A percentile compares a stretch with the other conserved stretches of the same genome.
Conservation (phyloP, 2,329 filamentous ascomycete species). For the Aciculosporium take region DNA sequence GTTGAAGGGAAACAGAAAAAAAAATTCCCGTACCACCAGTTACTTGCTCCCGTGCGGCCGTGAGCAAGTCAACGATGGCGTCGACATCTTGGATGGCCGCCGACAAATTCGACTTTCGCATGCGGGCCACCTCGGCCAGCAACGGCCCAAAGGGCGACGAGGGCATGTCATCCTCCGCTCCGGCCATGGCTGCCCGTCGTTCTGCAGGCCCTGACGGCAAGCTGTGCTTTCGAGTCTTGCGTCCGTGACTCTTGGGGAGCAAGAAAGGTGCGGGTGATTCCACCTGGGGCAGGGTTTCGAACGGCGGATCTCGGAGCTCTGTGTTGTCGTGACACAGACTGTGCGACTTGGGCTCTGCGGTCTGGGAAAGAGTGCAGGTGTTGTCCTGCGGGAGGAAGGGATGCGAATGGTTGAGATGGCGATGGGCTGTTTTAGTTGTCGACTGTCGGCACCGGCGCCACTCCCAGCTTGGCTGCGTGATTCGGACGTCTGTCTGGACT, state of each 20-base stretch:
- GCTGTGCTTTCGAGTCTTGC: neutral
- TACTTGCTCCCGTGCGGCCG: conserved; percentile 58
- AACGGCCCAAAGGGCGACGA: conserved; percentile 40
- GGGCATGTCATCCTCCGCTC: conserved; percentile 20
- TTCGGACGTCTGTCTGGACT: no score
- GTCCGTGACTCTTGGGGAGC: no score
- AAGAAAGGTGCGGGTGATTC: neutral
- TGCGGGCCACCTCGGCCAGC: conserved; percentile 58
- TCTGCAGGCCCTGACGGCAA: neutral
- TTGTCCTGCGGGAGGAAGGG: no score
- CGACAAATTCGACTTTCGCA: conserved; percentile 53
- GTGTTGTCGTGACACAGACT: conserved; percentile 1
- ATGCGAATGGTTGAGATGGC: neutral
- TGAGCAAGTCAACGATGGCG: conserved; percentile 63
- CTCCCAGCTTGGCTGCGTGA: no score
- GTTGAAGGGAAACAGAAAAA: neutral
- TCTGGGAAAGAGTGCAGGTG: neutral
- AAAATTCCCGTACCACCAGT: conserved; percentile 41
- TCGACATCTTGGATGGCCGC: conserved; percentile 70
- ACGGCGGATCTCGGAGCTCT: neutral
- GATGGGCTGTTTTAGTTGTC: no score
- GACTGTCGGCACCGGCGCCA: neutral
- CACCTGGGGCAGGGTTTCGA: neutral
- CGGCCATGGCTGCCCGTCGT: conserved; percentile 16
- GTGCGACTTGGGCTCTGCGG: neutral